Base-by-base conservation (phyloP, 2,329 filamentous ascomycete genomes). In the Venturia carpophila region DNA sequence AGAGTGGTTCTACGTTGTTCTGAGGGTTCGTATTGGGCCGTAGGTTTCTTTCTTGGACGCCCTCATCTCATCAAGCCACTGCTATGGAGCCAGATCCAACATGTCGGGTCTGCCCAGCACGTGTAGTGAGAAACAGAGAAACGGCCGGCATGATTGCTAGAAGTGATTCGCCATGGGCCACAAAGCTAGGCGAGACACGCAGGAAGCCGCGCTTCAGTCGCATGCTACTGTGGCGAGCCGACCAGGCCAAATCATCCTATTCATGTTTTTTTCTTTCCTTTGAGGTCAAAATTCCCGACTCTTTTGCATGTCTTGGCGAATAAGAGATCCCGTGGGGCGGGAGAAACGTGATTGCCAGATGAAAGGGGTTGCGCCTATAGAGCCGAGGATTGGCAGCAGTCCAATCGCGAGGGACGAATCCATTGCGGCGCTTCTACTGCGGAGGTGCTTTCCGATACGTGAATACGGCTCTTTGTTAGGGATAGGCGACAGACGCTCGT, bases 181-280 rank as follows among this genome's bases (percentile, higher is more conserved):
- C 52, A 56, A 56, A 27, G 52, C 52, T 56, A 56, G 52, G 30
- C 30, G 34, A n/a, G 10, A 56, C 30, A 56, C 52, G 52, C 52
- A 56, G 30, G 52, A 37, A 56, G 52, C 52, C 52, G 52, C 52
- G 30, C 52, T 56, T 37, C 52, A 56, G 30, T 56, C 52, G 52
- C 52, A 37, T 34, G 30, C 13, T 56, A 56, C 7, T 56, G 30
- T 56, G 17, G 52, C 52, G 30, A 19, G 52, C 52, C 52, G 27
- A 56, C 52, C 34, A 56, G 52, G 30, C 30, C 30, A 56, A 37
- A 19, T 6, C 52, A 3, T 37, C 3, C 5, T 56, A 9, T 56
- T 6, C 52, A 56, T 56, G 52, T 13, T 56, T 3, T 56, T 37
- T 11, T 7, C 30, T 37, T 37, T 24, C 13, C 13, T 56, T 34